Percentiles rank a stretch among this genome's conserved stretches.
phyloP scores from a whole-genome alignment of 1,139 yeast genomes.

The Suhomyces guaymorum region DNA sequence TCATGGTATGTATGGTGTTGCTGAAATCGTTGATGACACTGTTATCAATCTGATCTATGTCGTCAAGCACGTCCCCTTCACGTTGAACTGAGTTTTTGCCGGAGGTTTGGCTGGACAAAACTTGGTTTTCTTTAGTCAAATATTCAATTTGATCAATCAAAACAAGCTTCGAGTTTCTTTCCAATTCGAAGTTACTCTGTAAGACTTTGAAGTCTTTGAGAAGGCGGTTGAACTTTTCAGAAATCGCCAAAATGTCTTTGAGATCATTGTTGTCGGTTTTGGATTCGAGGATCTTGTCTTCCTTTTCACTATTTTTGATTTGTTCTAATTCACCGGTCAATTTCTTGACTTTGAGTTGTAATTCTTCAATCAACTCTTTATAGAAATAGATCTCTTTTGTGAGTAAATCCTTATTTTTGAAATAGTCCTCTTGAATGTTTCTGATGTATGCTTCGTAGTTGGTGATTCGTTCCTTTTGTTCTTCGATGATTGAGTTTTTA shows the following conservation, averaged over 20 bases:
- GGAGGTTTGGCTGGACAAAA: conserved; percentile 20
- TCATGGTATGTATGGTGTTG: conserved; percentile 25
- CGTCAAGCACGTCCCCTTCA: conserved; percentile 13
- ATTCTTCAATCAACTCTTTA: conserved; percentile 34
- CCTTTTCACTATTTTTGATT: conserved; percentile 13
- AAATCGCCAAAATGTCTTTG: conserved; percentile 17
- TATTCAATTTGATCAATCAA: conserved; percentile 58
- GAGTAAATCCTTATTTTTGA: conserved; percentile 30
- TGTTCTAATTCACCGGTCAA: conserved; percentile 25
- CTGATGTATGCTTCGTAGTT: conserved; percentile 26
- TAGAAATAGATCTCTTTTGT: conserved; percentile 34
- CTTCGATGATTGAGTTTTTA: conserved; percentile 21
- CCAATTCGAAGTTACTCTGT: conserved; percentile 47
- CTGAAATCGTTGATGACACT: conserved; percentile 20
- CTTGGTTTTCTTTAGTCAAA: conserved; percentile 43
- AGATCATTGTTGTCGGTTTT: conserved; percentile 9
- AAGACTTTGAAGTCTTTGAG: conserved; percentile 40
- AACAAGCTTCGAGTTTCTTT: conserved; percentile 51
- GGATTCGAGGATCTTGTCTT: background rate
- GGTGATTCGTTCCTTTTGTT: conserved; percentile 21
- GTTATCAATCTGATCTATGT: conserved; percentile 13
- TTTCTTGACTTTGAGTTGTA: conserved; percentile 31
- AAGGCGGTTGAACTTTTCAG: conserved; percentile 33
- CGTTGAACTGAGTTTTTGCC: conserved; percentile 15
- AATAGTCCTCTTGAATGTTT: conserved; percentile 23